These are phyloP conservation scores for Firmiana major DNA, from an alignment of 345 rosid genomes.

Conservation along the genomic window DNA sequence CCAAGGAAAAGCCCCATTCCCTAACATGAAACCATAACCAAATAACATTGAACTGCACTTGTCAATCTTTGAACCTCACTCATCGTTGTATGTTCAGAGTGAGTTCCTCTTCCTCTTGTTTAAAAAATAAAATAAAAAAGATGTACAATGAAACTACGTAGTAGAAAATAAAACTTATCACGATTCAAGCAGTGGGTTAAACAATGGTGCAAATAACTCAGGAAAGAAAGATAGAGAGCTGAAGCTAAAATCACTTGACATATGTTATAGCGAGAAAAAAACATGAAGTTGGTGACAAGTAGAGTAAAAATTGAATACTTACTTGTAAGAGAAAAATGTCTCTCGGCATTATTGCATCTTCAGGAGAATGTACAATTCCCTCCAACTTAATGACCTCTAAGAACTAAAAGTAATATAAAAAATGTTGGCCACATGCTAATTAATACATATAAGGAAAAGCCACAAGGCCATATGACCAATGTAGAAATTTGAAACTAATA, in stretches of 20 bases:
- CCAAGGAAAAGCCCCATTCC: neutral
- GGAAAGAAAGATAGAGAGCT: neutral
- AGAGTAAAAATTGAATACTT: slow-evolving; percentile 17
- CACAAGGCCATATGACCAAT: neutral
- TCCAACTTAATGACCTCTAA: slow-evolving; percentile 95
- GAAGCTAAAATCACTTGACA: neutral
- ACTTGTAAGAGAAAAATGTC: slow-evolving; percentile 95
- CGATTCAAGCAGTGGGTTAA: neutral
- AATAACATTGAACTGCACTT: neutral
- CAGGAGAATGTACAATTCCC: slow-evolving; percentile 83
- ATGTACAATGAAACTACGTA: neutral
- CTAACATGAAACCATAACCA: neutral
- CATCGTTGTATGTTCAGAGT: neutral
- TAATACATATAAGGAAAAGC: neutral
- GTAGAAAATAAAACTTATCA: neutral
- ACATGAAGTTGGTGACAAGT: neutral
- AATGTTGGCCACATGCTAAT: neutral
- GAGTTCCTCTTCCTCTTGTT: neutral
- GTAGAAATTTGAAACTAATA: neutral
- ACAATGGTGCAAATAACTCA: neutral
- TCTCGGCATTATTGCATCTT: slow-evolving; percentile 81
- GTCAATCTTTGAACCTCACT: neutral
- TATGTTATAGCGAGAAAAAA: neutral
- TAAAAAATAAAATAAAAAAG: neutral
- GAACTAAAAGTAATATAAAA: slow-evolving; percentile 39